These are phyloP conservation scores for Vaccinium corymbosum DNA, from an alignment of 148 eudicot species.

Conservation along the genomic window DNA sequence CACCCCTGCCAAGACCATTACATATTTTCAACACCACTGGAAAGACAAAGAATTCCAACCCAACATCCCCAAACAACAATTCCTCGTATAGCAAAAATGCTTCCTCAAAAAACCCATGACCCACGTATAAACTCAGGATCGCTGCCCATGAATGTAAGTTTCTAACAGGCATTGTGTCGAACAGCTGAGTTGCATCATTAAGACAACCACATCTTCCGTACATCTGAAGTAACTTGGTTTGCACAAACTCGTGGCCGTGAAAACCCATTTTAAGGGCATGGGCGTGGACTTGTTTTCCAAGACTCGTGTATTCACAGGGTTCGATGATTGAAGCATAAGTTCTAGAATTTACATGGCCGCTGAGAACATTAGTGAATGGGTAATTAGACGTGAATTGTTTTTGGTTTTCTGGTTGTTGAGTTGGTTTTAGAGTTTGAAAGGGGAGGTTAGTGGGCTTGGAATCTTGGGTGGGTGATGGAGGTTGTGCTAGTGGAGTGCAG, in stretches of 20 bases:
- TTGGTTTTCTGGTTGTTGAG: conserved; percentile 1
- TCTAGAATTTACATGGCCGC: conserved; percentile 24
- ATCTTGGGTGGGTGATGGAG: background rate
- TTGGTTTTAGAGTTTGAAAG: conserved; percentile 13
- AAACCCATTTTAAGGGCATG: conserved; percentile 50
- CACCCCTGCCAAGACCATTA: conserved; percentile 37
- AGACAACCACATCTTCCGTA: conserved; percentile 36
- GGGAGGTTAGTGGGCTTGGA: background rate
- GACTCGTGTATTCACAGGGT: conserved; percentile 25
- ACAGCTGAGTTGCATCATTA: conserved; percentile 31
- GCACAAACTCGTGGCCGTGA: conserved; percentile 43
- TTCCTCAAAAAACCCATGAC: conserved; percentile 39
- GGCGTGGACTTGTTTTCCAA: conserved; percentile 52
- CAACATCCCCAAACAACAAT: conserved; percentile 34
- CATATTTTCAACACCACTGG: conserved; percentile 55
- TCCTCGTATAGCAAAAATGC: conserved; percentile 33
- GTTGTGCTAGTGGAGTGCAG: background rate
- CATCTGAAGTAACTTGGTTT: conserved; percentile 48
- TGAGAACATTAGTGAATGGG: conserved; percentile 14
- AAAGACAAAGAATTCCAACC: conserved; percentile 51
- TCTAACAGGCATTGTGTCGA: conserved; percentile 49
- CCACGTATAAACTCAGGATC: conserved; percentile 28
- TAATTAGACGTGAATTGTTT: conserved; percentile 8
- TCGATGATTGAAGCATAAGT: conserved; percentile 48
- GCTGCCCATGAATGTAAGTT: conserved; percentile 49